phyloP scores from a whole-genome alignment of 345 rosid genomes.

The Heritiera littoralis region DNA sequence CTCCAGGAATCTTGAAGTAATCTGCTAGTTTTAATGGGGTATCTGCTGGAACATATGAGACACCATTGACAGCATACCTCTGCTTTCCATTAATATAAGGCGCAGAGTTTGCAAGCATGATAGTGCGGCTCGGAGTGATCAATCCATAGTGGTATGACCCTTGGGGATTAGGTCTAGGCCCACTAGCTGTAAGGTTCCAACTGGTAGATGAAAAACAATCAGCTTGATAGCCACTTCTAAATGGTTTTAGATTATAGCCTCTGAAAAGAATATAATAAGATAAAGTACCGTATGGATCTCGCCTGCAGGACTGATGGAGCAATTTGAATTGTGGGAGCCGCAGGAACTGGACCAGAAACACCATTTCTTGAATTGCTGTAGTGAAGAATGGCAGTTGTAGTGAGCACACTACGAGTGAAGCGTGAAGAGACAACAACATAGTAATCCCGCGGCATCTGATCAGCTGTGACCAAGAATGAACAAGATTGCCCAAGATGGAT shows the following conservation, averaged over 20 bases:
- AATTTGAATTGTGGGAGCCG: constrained; percentile 65
- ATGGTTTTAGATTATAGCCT: background rate
- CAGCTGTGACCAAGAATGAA: constrained; percentile 84
- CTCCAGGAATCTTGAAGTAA: constrained; percentile 82
- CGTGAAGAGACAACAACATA: constrained; percentile 76
- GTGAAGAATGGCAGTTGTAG: constrained; percentile 77
- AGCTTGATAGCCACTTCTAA: background rate
- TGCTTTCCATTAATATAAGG: constrained; percentile 83
- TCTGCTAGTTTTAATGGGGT: constrained; percentile 93
- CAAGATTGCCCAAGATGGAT: constrained; percentile 89
- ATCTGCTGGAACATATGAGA: constrained; percentile 66
- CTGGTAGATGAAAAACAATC: constrained; percentile 8
- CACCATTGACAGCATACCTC: constrained; percentile 78
- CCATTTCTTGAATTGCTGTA: constrained; percentile 70
- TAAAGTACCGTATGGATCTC: constrained; percentile 69
- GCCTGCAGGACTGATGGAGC: constrained; percentile 82
- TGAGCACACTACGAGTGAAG: constrained; percentile 67
- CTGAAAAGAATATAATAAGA: constrained; percentile 11
- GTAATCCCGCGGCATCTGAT: constrained; percentile 74
- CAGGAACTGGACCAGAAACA: constrained; percentile 79
- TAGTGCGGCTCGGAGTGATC: constrained; percentile 74
- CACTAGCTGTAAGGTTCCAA: constrained; percentile 90
- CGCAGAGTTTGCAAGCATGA: constrained; percentile 69
- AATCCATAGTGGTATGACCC: constrained; percentile 95
- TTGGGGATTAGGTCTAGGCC: constrained; percentile 96